Evolutionary conservation across 2,329 filamentous ascomycete genomes (phyloP).

Genomic region (Xylaria sp.): DNA sequence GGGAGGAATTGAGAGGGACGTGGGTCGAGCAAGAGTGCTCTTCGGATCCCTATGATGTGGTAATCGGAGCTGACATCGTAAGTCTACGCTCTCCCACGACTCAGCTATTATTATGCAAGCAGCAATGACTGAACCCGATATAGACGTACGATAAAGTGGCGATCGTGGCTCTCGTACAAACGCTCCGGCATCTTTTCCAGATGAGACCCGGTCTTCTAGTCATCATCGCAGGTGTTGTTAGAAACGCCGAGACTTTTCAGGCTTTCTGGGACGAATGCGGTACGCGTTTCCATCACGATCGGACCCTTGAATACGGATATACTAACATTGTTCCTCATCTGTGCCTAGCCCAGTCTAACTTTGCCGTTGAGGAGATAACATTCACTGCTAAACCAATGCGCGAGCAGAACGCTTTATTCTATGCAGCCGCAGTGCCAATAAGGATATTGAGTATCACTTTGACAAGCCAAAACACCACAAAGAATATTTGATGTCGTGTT

Average conservation of each 20-base stretch:
- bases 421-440: slow-evolving; percentile 43
- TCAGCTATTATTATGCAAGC: no score
- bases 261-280: slow-evolving; percentile 62
- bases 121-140: neutral
- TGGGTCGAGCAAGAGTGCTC: slow-evolving; percentile 37
- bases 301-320: neutral
- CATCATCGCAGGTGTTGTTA: slow-evolving; percentile 64
- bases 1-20: slow-evolving; percentile 30
- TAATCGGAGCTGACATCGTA: slow-evolving; percentile 42
- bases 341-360: slow-evolving; percentile 40
- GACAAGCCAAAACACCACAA: no score
- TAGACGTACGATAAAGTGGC: slow-evolving; percentile 67
- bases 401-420: slow-evolving; percentile 54
- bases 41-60: slow-evolving; percentile 37
- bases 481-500: no score
- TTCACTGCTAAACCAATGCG: slow-evolving; percentile 50
- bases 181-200: slow-evolving; percentile 60
- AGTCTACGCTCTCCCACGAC: slow-evolving; percentile 19
- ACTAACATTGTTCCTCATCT: slow-evolving; percentile 10
- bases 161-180: slow-evolving; percentile 61
- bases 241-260: slow-evolving; percentile 66
- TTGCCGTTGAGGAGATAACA: slow-evolving; percentile 45
- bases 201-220: slow-evolving; percentile 56
- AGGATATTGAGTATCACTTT: slow-evolving; percentile 37
- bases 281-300: slow-evolving; percentile 45